These are phyloP conservation scores for Desmodesmus armatus DNA, from an alignment of 139 green algal species.

Conservation along the genomic window DNA sequence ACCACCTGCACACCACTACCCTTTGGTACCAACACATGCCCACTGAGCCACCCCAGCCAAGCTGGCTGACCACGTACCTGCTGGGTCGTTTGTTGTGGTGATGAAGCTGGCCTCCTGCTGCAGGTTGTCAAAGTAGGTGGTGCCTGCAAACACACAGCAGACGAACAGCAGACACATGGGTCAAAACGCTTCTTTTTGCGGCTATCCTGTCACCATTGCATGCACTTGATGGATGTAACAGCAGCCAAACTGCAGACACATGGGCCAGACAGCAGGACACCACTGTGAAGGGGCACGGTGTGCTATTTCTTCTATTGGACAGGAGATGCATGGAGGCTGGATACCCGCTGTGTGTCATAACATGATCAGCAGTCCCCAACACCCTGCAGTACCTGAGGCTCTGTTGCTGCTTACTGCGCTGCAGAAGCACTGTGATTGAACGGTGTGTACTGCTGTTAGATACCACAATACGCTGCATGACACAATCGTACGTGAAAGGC, in stretches of 20 bases:
- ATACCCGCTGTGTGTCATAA: neutral
- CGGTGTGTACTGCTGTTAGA: no score
- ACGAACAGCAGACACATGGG: neutral
- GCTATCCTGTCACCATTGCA: neutral
- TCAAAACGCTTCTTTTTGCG: neutral
- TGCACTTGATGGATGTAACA: neutral
- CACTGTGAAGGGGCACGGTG: no score
- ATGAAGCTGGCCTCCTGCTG: constrained; percentile 74
- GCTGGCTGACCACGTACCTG: constrained; percentile 80
- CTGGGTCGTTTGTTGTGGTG: constrained; percentile 81
- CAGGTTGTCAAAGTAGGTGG: constrained; percentile 69
- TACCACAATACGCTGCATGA: no score
- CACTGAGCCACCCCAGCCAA: neutral
- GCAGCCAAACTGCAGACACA: neutral
- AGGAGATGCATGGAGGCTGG: no score
- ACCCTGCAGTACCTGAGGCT: no score
- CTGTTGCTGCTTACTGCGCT: no score
- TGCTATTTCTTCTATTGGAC: no score
- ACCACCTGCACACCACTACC: neutral
- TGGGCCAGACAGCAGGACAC: neutral
- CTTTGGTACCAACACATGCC: neutral
- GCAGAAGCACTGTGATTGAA: no score
- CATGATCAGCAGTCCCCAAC: neutral
- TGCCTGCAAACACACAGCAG: neutral
- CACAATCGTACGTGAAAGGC: no score